These are phyloP conservation scores for Basidiobolus meristosporus DNA, from an alignment of 371 early-diverging fungal species.

Conservation along the genomic window DNA sequence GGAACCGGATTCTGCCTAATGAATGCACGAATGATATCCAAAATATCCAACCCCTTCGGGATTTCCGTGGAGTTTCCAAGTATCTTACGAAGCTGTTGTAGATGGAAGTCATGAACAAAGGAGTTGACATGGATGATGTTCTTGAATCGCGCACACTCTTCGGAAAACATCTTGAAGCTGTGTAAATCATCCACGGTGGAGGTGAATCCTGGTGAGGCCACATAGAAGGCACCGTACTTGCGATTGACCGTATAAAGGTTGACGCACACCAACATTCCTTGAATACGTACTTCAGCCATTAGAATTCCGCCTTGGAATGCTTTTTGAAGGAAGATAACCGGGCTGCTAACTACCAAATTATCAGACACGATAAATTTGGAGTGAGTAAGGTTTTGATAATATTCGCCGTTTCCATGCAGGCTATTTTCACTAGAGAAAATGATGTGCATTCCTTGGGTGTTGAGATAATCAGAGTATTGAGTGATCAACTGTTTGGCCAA, in stretches of 20 bases:
- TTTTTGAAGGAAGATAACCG: slow-evolving; percentile 43
- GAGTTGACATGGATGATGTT: slow-evolving; percentile 55
- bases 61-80: slow-evolving; percentile 17
- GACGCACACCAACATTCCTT: slow-evolving; percentile 45
- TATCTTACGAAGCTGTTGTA: slow-evolving; percentile 38
- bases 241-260: slow-evolving; percentile 53
- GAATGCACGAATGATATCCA: slow-evolving; percentile 39
- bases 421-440: slow-evolving; percentile 22
- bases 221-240: slow-evolving; percentile 28
- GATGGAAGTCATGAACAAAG: slow-evolving; percentile 63
- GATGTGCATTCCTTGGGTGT: slow-evolving; percentile 42
- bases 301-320: slow-evolving; percentile 41
- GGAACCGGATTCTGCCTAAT: slow-evolving; percentile 31
- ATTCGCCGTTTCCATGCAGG: slow-evolving; percentile 6
- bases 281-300: slow-evolving; percentile 51
- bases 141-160: slow-evolving; percentile 47
- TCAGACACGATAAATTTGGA: slow-evolving; percentile 18
- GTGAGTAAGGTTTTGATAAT: slow-evolving; percentile 3
- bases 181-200: slow-evolving; percentile 24
- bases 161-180: slow-evolving; percentile 33
- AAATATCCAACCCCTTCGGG: slow-evolving; percentile 24
- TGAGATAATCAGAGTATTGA: slow-evolving; percentile 48
- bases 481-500: slow-evolving; percentile 30
- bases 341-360: slow-evolving; percentile 18
- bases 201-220: slow-evolving; percentile 18